Evolutionary conservation across 2,329 filamentous ascomycete species (phyloP).

Genomic region (Zymoseptoria passerinii): DNA sequence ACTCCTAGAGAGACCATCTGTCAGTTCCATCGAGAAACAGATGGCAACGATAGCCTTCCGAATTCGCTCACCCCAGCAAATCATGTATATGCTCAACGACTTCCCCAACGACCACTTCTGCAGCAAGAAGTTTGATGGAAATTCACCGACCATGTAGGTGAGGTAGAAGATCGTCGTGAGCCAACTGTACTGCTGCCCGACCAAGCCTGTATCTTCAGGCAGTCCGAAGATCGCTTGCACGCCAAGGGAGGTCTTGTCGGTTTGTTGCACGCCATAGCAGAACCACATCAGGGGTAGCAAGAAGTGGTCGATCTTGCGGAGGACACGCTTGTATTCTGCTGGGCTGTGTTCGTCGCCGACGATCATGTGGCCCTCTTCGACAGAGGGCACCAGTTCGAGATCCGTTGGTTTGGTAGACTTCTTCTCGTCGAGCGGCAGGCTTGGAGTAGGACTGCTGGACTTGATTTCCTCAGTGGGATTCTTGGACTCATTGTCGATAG

Average conservation of each 20-base stretch:
- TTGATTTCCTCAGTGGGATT: too few species aligned
- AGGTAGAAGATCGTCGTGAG: constrained; percentile 38
- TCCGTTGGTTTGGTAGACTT: too few species aligned
- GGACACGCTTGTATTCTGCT: constrained; percentile 21
- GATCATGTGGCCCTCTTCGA: neutral
- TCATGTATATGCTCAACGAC: constrained; percentile 31
- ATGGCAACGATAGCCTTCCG: neutral
- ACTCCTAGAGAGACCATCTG: constrained; percentile 9
- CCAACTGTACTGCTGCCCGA: constrained; percentile 34
- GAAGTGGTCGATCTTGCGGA: constrained; percentile 38
- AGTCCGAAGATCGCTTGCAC: constrained; percentile 43
- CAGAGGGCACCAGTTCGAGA: too few species aligned
- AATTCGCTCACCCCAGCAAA: constrained; percentile 20
- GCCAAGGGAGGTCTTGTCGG: constrained; percentile 36
- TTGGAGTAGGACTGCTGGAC: too few species aligned
- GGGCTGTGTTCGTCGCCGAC: constrained; percentile 22
- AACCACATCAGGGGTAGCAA: constrained; percentile 42
- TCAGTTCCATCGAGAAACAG: neutral
- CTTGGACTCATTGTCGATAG: too few species aligned
- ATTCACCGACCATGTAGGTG: constrained; percentile 33
- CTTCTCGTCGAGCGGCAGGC: too few species aligned
- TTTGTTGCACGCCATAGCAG: constrained; percentile 43
- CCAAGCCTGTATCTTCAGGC: constrained; percentile 38
- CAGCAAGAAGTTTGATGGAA: constrained; percentile 29
- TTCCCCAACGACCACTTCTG: constrained; percentile 31